phyloP scores from a whole-genome alignment of 306 rosid species.

The Quercus cerris region DNA sequence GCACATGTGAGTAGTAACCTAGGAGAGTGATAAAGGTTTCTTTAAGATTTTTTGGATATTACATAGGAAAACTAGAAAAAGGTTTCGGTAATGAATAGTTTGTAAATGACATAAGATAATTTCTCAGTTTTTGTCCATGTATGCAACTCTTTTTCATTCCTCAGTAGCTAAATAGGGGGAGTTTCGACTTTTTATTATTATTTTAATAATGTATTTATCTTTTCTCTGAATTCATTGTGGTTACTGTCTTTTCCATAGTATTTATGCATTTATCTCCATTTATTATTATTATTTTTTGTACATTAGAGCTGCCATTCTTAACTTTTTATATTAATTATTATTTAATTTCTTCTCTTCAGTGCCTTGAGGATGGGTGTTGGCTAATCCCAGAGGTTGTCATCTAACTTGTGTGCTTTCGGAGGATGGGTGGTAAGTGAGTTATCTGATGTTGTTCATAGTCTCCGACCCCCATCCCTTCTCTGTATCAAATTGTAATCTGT shows the following conservation, averaged over 20 bases:
- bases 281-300: neutral
- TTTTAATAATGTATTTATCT: neutral
- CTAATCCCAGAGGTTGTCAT: constrained; percentile 33
- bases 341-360: constrained; percentile 35
- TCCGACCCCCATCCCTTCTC: constrained; percentile 36
- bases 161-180: neutral
- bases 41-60: neutral
- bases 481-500: constrained; percentile 29
- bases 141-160: neutral
- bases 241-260: neutral
- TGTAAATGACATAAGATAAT: neutral
- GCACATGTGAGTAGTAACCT: constrained; percentile 13
- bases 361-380: constrained; percentile 38
- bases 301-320: neutral
- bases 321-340: neutral
- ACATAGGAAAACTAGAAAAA: neutral
- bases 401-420: constrained; percentile 42
- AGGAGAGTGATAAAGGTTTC: neutral
- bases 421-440: constrained; percentile 50
- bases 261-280: neutral
- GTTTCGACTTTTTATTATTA: neutral
- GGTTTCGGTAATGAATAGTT: neutral
- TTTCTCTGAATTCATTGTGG: neutral
- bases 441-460: constrained; percentile 40
- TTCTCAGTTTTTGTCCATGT: neutral